Conservation (phyloP, 1,139 yeast genomes). For the Scheffersomyces segobiensis region DNA sequence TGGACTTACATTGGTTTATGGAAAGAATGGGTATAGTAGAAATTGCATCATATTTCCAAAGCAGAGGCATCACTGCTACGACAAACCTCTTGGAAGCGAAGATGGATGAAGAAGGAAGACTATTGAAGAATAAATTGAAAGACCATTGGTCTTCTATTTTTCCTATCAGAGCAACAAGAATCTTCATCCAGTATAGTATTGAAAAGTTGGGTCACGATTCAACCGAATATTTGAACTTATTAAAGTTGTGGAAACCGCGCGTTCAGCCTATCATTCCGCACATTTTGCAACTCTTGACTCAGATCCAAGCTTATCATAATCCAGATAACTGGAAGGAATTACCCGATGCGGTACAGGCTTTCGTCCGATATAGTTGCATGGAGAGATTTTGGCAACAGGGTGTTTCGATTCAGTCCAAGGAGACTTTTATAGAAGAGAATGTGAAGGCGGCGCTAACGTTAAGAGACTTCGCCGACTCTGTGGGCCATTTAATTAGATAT, state of each 20-base stretch:
- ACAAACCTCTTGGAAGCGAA: constrained; percentile 74
- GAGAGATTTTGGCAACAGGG: constrained; percentile 99
- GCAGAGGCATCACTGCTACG: constrained; percentile 74
- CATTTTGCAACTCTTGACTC: constrained; percentile 79
- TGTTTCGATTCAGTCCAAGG: constrained; percentile 89
- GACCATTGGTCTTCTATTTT: constrained; percentile 93
- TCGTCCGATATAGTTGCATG: constrained; percentile 82
- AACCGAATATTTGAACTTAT: constrained; percentile 69
- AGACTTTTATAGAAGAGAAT: constrained; percentile 91
- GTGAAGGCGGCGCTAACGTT: constrained; percentile 92
- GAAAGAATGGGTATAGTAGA: constrained; percentile 92
- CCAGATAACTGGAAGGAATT: constrained; percentile 88
- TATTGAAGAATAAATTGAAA: constrained; percentile 71
- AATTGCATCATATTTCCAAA: constrained; percentile 86
- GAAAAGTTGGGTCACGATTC: constrained; percentile 83
- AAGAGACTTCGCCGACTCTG: constrained; percentile 96
- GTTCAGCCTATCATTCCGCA: constrained; percentile 91
- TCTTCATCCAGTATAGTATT: constrained; percentile 91
- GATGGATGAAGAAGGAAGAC: constrained; percentile 90
- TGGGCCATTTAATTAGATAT: constrained; percentile 94
- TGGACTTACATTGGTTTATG: constrained; percentile 96
- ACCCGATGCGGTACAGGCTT: constrained; percentile 87
- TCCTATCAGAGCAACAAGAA: constrained; percentile 94
- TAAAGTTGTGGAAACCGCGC: constrained; percentile 88
- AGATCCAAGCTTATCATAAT: constrained; percentile 91